phyloP scores from a whole-genome alignment of 2,329 filamentous ascomycete species.

The Colletotrichum tabaci region DNA sequence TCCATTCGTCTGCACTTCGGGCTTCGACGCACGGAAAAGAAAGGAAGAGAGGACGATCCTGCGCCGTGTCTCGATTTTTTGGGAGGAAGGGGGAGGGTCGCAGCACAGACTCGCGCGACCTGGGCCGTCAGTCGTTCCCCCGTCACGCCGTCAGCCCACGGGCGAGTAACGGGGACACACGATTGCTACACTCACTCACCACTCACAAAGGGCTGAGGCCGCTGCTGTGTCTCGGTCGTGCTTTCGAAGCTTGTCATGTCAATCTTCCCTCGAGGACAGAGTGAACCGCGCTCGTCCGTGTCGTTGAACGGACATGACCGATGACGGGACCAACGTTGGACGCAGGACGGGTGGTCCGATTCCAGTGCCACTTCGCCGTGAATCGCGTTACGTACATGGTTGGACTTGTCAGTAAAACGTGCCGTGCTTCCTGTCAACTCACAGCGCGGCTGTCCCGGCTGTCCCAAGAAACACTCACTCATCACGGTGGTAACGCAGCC shows the following conservation, averaged over 20 bases:
- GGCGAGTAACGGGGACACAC: not conserved
- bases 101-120: not conserved
- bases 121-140: not conserved
- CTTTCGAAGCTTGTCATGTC: not conserved
- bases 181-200: no score
- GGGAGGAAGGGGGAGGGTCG: not conserved
- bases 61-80: conserved; percentile 17
- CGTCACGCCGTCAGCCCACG: conserved; percentile 16
- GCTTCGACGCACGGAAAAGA: conserved; percentile 2
- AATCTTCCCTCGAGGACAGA: not conserved
- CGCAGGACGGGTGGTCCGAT: no score
- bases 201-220: conserved; percentile 19
- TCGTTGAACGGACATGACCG: not conserved
- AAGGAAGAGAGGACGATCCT: not conserved
- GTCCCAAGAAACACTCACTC: not conserved
- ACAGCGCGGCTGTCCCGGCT: not conserved
- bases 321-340: conserved; percentile 5
- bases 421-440: no score
- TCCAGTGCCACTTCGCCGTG: no score
- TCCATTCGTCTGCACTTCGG: conserved; percentile 17
- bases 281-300: not conserved
- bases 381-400: no score
- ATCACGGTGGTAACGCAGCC: no score
- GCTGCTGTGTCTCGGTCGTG: conserved; percentile 9
- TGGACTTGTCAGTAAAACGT: no score